Evolutionary conservation across 163 green algal species (phyloP).

Genomic region (Chloromonas sp.): DNA sequence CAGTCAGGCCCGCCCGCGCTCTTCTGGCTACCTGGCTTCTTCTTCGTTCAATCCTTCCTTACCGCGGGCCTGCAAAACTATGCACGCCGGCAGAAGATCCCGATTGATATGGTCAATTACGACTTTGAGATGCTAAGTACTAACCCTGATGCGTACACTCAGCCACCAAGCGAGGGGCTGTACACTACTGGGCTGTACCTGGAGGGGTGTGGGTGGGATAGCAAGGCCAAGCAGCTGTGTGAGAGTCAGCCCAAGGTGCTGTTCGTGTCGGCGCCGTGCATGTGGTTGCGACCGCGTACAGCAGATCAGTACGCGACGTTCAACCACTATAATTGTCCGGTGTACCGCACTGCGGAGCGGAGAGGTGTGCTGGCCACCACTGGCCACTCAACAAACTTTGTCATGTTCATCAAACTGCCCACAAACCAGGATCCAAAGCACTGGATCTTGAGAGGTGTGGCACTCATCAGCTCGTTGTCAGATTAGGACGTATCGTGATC

Average conservation of each 20-base stretch:
- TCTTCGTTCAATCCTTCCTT: slow-evolving; percentile 78
- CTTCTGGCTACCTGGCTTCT: slow-evolving; percentile 76
- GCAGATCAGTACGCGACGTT: slow-evolving; percentile 28
- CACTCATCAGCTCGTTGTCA: not conserved
- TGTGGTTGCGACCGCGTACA: slow-evolving; percentile 63
- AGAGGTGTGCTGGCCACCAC: slow-evolving; percentile 68
- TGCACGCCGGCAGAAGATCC: slow-evolving; percentile 51
- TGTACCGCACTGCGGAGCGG: slow-evolving; percentile 66
- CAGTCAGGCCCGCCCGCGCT: slow-evolving; percentile 44
- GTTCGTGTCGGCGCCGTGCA: slow-evolving; percentile 55
- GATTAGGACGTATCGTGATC: not conserved
- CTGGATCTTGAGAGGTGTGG: not conserved
- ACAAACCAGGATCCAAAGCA: not conserved
- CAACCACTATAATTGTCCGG: slow-evolving; percentile 60
- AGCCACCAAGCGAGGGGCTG: slow-evolving; percentile 41
- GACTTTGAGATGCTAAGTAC: slow-evolving; percentile 56
- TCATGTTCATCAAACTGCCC: slow-evolving; percentile 58
- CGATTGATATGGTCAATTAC: slow-evolving; percentile 69
- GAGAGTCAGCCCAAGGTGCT: slow-evolving; percentile 64
- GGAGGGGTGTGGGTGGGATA: slow-evolving; percentile 57
- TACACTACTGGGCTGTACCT: slow-evolving; percentile 57
- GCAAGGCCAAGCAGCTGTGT: slow-evolving; percentile 29
- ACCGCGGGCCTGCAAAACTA: slow-evolving; percentile 73
- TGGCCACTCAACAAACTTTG: slow-evolving; percentile 75
- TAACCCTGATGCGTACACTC: slow-evolving; percentile 27